phyloP scores from a whole-genome alignment of 1,284 basidiomycete genomes.

The Sporisorium scitamineum region DNA sequence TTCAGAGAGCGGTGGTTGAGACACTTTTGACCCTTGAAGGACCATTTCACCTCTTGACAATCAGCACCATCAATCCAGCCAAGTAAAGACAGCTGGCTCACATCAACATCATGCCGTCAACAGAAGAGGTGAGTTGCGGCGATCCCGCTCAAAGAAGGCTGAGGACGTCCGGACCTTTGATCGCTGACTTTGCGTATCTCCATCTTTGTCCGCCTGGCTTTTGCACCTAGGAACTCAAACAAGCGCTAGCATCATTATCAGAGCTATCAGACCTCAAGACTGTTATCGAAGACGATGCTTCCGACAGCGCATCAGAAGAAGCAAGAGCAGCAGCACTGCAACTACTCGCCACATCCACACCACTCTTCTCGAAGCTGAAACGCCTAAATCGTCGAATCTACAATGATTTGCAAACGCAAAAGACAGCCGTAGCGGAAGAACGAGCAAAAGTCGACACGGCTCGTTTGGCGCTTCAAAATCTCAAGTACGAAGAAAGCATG shows the following conservation, averaged over 20 bases:
- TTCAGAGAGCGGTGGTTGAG: neutral
- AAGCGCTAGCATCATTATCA: constrained; percentile 11
- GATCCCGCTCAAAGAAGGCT: too few relatives aligned
- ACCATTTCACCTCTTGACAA: neutral
- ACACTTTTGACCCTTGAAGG: neutral
- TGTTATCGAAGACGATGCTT: neutral
- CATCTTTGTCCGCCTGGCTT: neutral
- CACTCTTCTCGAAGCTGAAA: constrained; percentile 32
- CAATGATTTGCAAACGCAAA: constrained; percentile 28
- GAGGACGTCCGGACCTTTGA: neutral
- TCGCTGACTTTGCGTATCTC: constrained; percentile 1
- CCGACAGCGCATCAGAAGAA: neutral
- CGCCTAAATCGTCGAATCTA: constrained; percentile 31
- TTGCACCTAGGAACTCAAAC: constrained; percentile 27
- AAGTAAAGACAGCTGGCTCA: too few relatives aligned
- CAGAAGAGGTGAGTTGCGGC: constrained; percentile 18
- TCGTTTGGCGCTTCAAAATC: constrained; percentile 39
- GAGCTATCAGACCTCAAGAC: constrained; percentile 28
- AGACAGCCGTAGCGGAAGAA: constrained; percentile 30
- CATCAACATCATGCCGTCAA: constrained; percentile 13
- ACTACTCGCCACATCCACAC: constrained; percentile 30
- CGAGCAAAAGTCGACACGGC: constrained; percentile 38
- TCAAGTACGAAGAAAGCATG: constrained; percentile 51
- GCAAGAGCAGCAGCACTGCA: constrained; percentile 7
- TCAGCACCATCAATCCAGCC: neutral